Evolutionary conservation across 2,329 filamentous ascomycete genomes (phyloP), one percentile per base, ranked within the genome.

Genomic region (Fusarium keratoplasticum): DNA sequence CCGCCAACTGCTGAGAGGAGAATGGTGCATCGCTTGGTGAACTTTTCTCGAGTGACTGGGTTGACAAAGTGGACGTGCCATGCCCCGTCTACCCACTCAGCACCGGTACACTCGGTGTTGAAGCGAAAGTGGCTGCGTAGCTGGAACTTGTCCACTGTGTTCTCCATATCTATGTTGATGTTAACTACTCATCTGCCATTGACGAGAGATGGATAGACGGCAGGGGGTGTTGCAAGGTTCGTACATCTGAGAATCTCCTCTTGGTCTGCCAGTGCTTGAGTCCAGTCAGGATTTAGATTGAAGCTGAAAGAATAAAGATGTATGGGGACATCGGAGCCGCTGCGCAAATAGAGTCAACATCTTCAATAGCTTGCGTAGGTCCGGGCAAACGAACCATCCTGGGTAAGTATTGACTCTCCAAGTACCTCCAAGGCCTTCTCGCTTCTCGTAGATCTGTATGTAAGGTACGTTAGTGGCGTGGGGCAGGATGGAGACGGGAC

Each of bases 251-350:
- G 70, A 47, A 84, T 84, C 70, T 85, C 83, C 1, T 71, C 55
- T 61, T 82, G 81, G 7, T 81, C 78, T 22, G 78, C 79, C 27
- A 81, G 79, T 61, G 81, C 76, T 61, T 80, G 78, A 13, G 80
- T 80, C 83, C 83, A 85, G 54, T 84, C 69, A 0, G 83, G 82
- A 31, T 85, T 85, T 13, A 81, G 74, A 20, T 81, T 83, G 74
- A 84, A 85, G 40, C 81, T 83, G 77, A 83, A 85, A 0, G 83
- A 84, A 64, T 85, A 86, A 3, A 85, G 78, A 72, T 84, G 65
- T 27, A 63, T 65, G 6, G 63, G 67, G 2, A 75, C 66, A 61
- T 75, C 72, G 13, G 59, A 75, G n/a, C 72, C 72, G 22, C 69
- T 69, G 7, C 1, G 14, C 35, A 38, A 38, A 10, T 10, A n/a